A percentile compares a stretch with the other conserved stretches of the same genome.
phyloP scores from a whole-genome alignment of 1,284 basidiomycete species.

The Puccinia coronata region DNA sequence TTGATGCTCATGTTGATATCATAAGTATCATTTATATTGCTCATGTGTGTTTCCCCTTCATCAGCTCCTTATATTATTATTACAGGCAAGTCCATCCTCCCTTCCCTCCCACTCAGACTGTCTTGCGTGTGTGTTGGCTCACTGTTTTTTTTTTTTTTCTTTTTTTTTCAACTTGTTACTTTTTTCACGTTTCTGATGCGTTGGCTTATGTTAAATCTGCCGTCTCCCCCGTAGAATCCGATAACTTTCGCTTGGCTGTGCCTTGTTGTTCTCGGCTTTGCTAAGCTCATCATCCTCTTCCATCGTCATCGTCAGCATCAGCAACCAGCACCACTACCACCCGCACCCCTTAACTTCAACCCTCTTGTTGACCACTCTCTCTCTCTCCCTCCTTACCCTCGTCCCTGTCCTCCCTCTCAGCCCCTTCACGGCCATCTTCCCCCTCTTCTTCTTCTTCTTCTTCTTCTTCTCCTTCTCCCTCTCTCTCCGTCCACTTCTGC shows the following conservation, averaged over 20 bases:
- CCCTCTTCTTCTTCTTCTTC: background rate
- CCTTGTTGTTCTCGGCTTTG: slow-evolving; percentile 1
- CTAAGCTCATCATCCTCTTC: background rate
- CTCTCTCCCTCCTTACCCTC: background rate
- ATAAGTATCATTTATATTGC: background rate
- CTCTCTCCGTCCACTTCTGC: background rate
- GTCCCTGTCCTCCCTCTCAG: background rate
- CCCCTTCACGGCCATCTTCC: background rate
- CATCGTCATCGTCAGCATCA: background rate
- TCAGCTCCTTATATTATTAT: too few relatives aligned
- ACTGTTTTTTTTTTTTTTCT: too few relatives aligned
- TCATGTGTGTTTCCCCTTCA: background rate
- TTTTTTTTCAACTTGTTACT: too few relatives aligned
- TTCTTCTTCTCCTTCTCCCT: background rate
- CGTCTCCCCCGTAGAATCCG: background rate
- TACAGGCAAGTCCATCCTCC: background rate
- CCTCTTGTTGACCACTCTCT: background rate
- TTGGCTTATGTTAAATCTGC: slow-evolving; percentile 11
- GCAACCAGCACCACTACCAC: too few relatives aligned
- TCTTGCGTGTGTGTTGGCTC: background rate
- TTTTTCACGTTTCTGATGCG: slow-evolving; percentile 6
- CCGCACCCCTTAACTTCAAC: background rate
- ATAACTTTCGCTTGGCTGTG: background rate
- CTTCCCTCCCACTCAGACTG: background rate
- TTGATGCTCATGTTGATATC: background rate